Percentiles rank a stretch among this genome's conserved stretches.
phyloP scores from a whole-genome alignment of 768 basidiomycete genomes.

The Termitomyces sp. region DNA sequence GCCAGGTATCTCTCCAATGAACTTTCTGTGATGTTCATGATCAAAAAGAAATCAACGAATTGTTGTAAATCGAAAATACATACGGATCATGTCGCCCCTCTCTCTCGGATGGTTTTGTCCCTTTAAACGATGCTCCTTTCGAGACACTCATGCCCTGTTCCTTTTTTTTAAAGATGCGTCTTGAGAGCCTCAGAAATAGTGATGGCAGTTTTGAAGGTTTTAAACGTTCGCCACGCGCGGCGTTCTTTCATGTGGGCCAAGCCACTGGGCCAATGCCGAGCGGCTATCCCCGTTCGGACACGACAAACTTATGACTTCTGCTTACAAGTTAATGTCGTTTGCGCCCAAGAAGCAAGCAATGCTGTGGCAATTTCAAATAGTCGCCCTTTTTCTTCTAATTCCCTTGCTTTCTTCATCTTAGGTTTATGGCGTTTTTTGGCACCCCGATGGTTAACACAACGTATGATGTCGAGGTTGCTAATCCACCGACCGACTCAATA shows the following conservation, averaged over 20 bases:
- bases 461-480: constrained; percentile 71
- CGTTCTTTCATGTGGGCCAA: neutral
- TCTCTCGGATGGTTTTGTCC: constrained; percentile 2
- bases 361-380: neutral
- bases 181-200: neutral
- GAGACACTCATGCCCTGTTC: neutral
- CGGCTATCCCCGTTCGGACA: neutral
- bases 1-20: constrained; percentile 26
- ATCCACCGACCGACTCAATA: constrained; percentile 83
- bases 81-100: constrained; percentile 3
- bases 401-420: neutral
- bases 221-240: neutral
- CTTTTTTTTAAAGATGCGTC: neutral
- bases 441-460: neutral
- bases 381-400: neutral
- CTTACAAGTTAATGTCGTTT: neutral
- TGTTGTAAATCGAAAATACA: neutral
- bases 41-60: neutral
- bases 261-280: neutral
- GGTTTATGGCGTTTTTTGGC: neutral
- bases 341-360: neutral
- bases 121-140: neutral
- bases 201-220: neutral
- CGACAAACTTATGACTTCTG: neutral
- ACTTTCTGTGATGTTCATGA: constrained; percentile 12